phyloP scores from a whole-genome alignment of 768 basidiomycete species.

The Pleurotus tuber-regium region DNA sequence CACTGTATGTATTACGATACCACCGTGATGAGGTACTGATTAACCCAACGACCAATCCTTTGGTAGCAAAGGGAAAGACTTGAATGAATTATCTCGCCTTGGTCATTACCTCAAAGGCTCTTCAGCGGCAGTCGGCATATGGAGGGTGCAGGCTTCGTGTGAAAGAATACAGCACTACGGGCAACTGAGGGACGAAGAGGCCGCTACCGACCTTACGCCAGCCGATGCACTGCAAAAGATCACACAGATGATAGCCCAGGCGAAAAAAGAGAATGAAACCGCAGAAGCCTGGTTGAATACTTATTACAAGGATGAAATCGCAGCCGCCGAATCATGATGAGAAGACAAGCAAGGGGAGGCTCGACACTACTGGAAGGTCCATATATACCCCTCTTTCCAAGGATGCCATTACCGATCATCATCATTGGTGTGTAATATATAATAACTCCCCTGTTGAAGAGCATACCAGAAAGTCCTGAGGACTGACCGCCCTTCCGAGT shows the following conservation, averaged over 20 bases:
- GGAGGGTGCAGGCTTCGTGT: constrained; percentile 79
- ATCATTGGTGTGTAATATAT: background rate
- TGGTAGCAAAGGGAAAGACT: constrained; percentile 53
- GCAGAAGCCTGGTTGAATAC: constrained; percentile 64
- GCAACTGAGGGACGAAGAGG: constrained; percentile 57
- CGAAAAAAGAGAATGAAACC: constrained; percentile 64
- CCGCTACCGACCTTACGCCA: constrained; percentile 34
- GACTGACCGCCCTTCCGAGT: background rate
- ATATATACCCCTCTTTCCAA: background rate
- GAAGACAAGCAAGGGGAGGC: background rate
- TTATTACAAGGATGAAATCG: constrained; percentile 4
- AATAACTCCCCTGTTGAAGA: background rate
- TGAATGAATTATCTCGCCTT: constrained; percentile 62
- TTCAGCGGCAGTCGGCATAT: constrained; percentile 88
- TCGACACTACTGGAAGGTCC: background rate
- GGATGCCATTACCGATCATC: background rate
- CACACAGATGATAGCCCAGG: constrained; percentile 48
- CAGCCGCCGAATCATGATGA: background rate
- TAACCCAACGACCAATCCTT: too few species aligned
- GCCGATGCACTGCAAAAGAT: constrained; percentile 61
- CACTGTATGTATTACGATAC: constrained; percentile 56
- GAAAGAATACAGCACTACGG: constrained; percentile 92
- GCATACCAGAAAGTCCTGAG: background rate
- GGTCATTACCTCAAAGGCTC: constrained; percentile 99
- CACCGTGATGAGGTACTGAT: background rate